Evolutionary conservation across 176 grass and related monocot species (phyloP).

Genomic region (Rhynchospora breviuscula): DNA sequence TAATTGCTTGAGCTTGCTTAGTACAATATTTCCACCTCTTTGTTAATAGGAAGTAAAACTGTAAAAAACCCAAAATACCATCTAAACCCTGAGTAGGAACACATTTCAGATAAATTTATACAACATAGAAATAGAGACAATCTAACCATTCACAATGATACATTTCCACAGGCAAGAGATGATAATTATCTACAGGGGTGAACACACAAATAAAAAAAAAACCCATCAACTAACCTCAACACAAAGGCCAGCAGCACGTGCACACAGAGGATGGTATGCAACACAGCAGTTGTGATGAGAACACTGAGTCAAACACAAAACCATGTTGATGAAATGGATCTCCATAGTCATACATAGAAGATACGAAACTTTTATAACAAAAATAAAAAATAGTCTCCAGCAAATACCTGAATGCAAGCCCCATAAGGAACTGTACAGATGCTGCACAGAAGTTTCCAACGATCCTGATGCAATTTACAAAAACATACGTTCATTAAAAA

Average conservation of each 20-base stretch:
- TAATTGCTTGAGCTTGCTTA: not conserved
- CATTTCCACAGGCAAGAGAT: not conserved
- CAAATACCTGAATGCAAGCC: slow-evolving; percentile 90
- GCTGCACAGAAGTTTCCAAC: slow-evolving; percentile 99
- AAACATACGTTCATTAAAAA: not conserved
- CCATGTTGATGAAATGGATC: not conserved
- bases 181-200: not conserved
- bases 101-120: not conserved
- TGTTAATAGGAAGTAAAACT: not conserved
- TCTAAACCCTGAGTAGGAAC: not conserved
- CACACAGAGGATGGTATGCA: slow-evolving; percentile 97
- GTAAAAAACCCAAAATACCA: not conserved
- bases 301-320: slow-evolving; percentile 48
- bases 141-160: not conserved
- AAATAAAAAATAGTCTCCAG: slow-evolving; percentile 25
- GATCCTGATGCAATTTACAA: slow-evolving; percentile 48
- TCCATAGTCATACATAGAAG: slow-evolving; percentile 1
- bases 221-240: slow-evolving; percentile 53
- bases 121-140: not conserved
- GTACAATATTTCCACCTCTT: not conserved
- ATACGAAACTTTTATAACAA: slow-evolving; percentile 29
- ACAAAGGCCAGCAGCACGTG: slow-evolving; percentile 98
- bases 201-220: slow-evolving; percentile 3
- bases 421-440: slow-evolving; percentile 96
- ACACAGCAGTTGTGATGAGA: slow-evolving; percentile 93